Conservation (phyloP, 164 flowering plant species). For the Vitis riparia region DNA sequence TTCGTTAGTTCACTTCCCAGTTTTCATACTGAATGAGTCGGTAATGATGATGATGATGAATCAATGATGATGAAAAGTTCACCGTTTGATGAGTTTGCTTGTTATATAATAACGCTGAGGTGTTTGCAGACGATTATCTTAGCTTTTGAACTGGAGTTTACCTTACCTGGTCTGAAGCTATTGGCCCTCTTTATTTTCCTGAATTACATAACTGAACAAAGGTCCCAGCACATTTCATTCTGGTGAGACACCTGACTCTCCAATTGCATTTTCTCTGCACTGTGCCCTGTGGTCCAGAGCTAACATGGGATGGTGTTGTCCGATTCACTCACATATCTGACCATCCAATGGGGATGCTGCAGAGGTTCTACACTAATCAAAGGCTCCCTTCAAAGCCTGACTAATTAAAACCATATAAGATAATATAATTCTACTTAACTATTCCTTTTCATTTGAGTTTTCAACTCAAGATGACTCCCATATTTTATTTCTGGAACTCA, state of each 20-base stretch:
- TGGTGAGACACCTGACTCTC: constrained; percentile 10
- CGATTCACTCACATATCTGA: not conserved
- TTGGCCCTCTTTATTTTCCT: constrained; percentile 2
- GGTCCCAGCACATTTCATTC: not conserved
- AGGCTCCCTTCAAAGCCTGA: no score
- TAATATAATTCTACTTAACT: no score
- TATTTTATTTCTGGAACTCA: no score
- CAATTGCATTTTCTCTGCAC: constrained; percentile 15
- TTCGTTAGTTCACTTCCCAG: constrained; percentile 1
- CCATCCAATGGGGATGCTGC: constrained; percentile 14
- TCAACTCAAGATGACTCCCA: no score
- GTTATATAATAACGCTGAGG: not conserved
- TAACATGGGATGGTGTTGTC: not conserved
- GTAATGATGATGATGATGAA: constrained; percentile 2
- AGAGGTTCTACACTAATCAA: no score
- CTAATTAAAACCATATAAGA: no score
- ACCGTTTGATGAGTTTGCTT: constrained; percentile 2
- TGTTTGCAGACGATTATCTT: not conserved
- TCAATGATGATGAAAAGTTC: not conserved
- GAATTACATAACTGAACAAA: constrained; percentile 13
- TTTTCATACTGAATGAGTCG: no score
- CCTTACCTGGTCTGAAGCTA: not conserved
- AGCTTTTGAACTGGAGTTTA: constrained; percentile 8
- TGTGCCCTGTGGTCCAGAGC: not conserved
- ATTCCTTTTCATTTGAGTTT: no score